phyloP scores from a whole-genome alignment of 1,284 basidiomycete species.

The Boletus semigastroideus region DNA sequence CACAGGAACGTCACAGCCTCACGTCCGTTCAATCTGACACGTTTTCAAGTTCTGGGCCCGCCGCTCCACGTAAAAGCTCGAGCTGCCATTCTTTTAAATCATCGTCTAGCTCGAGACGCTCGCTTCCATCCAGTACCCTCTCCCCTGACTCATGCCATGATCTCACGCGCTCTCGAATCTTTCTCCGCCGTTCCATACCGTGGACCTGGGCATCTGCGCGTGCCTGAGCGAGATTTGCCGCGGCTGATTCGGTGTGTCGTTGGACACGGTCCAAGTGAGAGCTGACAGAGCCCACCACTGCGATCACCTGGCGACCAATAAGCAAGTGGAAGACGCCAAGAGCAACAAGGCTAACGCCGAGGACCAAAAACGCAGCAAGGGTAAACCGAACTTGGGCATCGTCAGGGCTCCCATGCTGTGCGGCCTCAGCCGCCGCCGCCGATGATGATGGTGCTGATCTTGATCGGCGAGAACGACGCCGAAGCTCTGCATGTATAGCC shows the following conservation, averaged over 20 bases:
- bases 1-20: neutral
- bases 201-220: conserved; percentile 41
- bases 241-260: conserved; percentile 36
- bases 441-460: conserved; percentile 3
- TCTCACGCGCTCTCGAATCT: conserved; percentile 40
- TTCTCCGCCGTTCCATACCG: conserved; percentile 40
- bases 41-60: neutral
- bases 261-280: conserved; percentile 22
- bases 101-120: neutral
- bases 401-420: neutral
- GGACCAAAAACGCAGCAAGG: conserved; percentile 14
- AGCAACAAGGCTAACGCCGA: conserved; percentile 13
- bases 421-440: neutral
- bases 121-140: neutral
- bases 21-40: neutral
- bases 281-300: conserved; percentile 5
- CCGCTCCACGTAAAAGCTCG: neutral
- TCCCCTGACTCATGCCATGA: conserved; percentile 12
- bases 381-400: conserved; percentile 14
- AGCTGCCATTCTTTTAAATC: neutral
- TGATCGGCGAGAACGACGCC: conserved; percentile 31
- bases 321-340: neutral
- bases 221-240: conserved; percentile 44
- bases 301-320: conserved; percentile 10
- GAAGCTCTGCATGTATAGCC: conserved; percentile 40